A percentile compares a stretch with the other conserved stretches of the same genome.
Evolutionary conservation across 192 early-diverging fungal species (phyloP).

Genomic region (Linnemannia schmuckeri): DNA sequence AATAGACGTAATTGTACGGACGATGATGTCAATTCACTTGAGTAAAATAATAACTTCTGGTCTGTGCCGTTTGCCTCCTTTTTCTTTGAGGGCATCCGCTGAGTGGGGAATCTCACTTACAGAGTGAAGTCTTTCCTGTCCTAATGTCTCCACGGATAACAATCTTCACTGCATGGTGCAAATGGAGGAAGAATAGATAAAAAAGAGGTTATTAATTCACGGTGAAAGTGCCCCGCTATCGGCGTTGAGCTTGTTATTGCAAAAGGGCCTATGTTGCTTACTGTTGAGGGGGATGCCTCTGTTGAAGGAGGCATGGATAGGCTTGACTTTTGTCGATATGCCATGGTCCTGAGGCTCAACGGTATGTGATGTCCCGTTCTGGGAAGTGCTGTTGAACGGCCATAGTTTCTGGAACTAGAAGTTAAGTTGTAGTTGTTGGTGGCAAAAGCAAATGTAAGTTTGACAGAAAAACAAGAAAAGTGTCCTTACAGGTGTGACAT

Average conservation of each 20-base stretch:
- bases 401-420: constrained; percentile 51
- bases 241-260: not conserved
- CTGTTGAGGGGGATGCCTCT: constrained; percentile 51
- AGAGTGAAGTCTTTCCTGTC: constrained; percentile 69
- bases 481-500: not conserved
- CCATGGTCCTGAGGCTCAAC: constrained; percentile 45
- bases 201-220: not conserved
- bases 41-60: not conserved
- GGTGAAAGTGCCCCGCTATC: not conserved
- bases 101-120: constrained; percentile 42
- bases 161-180: constrained; percentile 64
- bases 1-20: not conserved
- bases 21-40: not conserved
- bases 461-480: not conserved
- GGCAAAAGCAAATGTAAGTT: not conserved
- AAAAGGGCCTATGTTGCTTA: constrained; percentile 7
- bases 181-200: not conserved
- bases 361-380: constrained; percentile 1
- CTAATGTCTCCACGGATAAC: constrained; percentile 70
- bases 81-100: not conserved
- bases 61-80: constrained; percentile 13
- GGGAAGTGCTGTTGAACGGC: constrained; percentile 37
- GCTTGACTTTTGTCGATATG: constrained; percentile 46
- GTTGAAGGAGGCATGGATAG: constrained; percentile 53
- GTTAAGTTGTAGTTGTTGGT: not conserved